phyloP scores from a whole-genome alignment of 2,329 filamentous ascomycete species.

The Claviceps sp. region DNA sequence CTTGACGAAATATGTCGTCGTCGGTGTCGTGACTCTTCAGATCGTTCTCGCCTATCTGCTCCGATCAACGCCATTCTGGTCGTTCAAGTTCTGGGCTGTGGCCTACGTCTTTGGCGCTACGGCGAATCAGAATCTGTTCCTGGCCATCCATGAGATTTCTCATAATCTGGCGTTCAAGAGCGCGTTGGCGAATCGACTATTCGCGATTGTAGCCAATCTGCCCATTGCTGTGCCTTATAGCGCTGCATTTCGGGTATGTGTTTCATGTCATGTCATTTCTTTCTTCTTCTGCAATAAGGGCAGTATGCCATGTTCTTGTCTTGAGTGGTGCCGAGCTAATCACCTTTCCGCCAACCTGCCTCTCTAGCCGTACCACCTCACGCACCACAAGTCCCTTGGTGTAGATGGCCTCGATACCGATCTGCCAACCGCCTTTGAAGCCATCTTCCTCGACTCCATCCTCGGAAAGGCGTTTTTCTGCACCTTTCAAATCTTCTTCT shows the following conservation, averaged over 20 bases:
- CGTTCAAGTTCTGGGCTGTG: conserved; percentile 71
- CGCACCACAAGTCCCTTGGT: conserved; percentile 96
- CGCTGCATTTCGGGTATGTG: conserved; percentile 73
- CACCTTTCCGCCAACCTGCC: background rate
- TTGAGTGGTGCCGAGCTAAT: background rate
- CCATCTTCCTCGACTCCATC: conserved; percentile 84
- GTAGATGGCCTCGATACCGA: conserved; percentile 95
- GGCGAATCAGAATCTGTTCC: conserved; percentile 95
- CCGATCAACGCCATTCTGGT: conserved; percentile 64
- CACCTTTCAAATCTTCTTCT: conserved; percentile 99
- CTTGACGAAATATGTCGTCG: conserved; percentile 85
- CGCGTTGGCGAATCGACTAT: conserved; percentile 63
- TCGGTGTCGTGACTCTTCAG: conserved; percentile 72
- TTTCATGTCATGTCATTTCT: background rate
- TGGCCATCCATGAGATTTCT: conserved; percentile 97
- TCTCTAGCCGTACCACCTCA: conserved; percentile 79
- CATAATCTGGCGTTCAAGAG: conserved; percentile 92
- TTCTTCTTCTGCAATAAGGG: background rate
- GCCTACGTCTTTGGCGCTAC: conserved; percentile 90
- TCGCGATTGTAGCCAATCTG: conserved; percentile 89
- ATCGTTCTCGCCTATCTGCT: conserved; percentile 65
- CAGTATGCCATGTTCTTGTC: background rate
- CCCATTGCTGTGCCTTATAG: conserved; percentile 95
- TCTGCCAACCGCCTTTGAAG: conserved; percentile 82
- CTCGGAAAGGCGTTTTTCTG: conserved; percentile 97